These are phyloP conservation scores for Apocynum venetum DNA, from an alignment of 257 asterid species.

Conservation along the genomic window DNA sequence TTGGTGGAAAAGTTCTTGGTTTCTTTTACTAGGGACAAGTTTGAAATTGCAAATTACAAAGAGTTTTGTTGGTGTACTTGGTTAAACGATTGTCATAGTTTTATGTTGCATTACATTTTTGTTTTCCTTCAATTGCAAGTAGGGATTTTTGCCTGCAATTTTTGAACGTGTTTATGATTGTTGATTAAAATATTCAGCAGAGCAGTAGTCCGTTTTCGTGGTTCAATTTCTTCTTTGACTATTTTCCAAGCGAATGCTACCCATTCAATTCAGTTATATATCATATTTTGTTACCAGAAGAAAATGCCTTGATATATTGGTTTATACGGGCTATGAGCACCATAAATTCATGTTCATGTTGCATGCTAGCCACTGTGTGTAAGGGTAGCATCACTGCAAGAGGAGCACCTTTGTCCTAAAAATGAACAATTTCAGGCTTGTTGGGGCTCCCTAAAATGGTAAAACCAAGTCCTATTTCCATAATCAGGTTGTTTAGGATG, in stretches of 20 bases:
- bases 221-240: neutral
- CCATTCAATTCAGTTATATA: neutral
- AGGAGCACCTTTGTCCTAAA: too few species aligned
- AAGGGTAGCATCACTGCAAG: too few species aligned
- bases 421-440: too few species aligned
- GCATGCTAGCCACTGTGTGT: too few species aligned
- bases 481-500: too few species aligned
- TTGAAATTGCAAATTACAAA: neutral
- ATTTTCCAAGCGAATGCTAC: neutral
- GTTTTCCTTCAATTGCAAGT: slow-evolving; percentile 15
- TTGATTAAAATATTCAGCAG: slow-evolving; percentile 7
- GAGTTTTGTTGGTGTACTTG: slow-evolving; percentile 19
- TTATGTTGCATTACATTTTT: slow-evolving; percentile 15
- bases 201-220: neutral
- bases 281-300: neutral
- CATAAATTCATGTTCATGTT: too few species aligned
- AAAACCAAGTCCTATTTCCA: too few species aligned
- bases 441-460: too few species aligned
- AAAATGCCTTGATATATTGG: too few species aligned
- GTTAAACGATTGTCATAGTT: neutral
- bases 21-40: slow-evolving; percentile 29
- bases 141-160: slow-evolving; percentile 5
- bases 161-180: slow-evolving; percentile 5
- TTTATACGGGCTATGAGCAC: neutral
- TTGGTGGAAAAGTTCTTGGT: slow-evolving; percentile 39